Percentiles rank a stretch among this genome's conserved stretches.
These are phyloP conservation scores for Gautieria morchelliformis DNA, from an alignment of 768 basidiomycete species.

Conservation along the genomic window DNA sequence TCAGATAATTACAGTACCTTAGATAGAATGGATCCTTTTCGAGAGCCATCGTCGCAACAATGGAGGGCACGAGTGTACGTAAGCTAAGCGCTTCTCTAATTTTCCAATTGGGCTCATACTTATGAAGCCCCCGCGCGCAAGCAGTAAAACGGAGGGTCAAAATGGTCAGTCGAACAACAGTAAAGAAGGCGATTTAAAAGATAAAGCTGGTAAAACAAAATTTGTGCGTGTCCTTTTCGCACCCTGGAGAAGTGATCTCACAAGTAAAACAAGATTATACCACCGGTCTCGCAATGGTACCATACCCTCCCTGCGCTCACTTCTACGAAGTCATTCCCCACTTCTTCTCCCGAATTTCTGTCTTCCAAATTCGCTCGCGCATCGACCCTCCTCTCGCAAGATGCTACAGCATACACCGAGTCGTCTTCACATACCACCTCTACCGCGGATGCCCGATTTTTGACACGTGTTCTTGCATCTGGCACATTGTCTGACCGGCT, in stretches of 20 bases:
- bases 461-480: constrained; percentile 73
- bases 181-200: constrained; percentile 17
- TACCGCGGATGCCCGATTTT: constrained; percentile 72
- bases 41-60: constrained; percentile 15
- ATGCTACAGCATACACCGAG: constrained; percentile 34
- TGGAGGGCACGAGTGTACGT: not conserved
- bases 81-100: constrained; percentile 4
- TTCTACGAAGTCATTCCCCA: constrained; percentile 18
- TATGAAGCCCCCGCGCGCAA: not conserved
- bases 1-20: constrained; percentile 35
- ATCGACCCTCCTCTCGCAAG: constrained; percentile 34
- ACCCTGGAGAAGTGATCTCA: not conserved
- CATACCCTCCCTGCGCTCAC: constrained; percentile 32
- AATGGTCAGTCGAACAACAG: not conserved
- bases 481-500: constrained; percentile 91
- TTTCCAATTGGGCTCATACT: not conserved
- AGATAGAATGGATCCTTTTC: constrained; percentile 78
- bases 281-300: constrained; percentile 47
- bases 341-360: constrained; percentile 35
- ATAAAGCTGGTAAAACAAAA: constrained; percentile 3
- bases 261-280: constrained; percentile 18
- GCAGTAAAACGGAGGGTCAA: not conserved
- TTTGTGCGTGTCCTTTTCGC: constrained; percentile 2
- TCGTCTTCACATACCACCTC: constrained; percentile 29
- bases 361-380: constrained; percentile 37